These are phyloP conservation scores for Agrocybe pediades DNA, from an alignment of 768 basidiomycete genomes.

Conservation along the genomic window DNA sequence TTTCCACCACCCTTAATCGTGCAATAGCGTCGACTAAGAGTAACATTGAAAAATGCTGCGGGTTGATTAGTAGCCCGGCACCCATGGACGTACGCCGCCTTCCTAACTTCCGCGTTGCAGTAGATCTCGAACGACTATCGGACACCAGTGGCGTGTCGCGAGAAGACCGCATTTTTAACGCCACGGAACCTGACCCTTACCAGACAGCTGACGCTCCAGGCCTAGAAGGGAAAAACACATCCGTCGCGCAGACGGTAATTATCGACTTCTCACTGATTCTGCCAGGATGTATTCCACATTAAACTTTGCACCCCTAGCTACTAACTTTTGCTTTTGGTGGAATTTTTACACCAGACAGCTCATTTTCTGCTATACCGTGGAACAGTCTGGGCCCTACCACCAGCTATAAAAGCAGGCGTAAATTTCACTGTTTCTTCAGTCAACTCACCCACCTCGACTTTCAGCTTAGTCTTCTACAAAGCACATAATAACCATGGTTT, in stretches of 20 bases:
- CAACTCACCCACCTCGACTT: conserved; percentile 11
- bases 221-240: not conserved
- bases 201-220: not conserved
- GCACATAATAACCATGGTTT: conserved; percentile 18
- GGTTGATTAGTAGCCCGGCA: conserved; percentile 5
- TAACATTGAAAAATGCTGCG: too few relatives aligned
- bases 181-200: not conserved
- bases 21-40: too few relatives aligned
- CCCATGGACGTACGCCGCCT: conserved; percentile 17
- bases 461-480: not conserved
- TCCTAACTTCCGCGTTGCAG: conserved; percentile 9
- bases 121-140: not conserved
- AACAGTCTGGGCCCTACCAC: not conserved
- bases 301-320: not conserved
- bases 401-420: conserved; percentile 8
- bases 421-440: conserved; percentile 8
- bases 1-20: too few relatives aligned
- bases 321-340: not conserved
- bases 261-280: not conserved
- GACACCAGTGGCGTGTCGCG: not conserved
- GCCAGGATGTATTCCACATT: not conserved
- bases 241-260: not conserved
- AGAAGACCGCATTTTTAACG: not conserved
- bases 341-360: too few relatives aligned
- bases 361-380: not conserved